Conservation (phyloP, 2,329 filamentous ascomycete genomes). For the Blumeria graminis region DNA sequence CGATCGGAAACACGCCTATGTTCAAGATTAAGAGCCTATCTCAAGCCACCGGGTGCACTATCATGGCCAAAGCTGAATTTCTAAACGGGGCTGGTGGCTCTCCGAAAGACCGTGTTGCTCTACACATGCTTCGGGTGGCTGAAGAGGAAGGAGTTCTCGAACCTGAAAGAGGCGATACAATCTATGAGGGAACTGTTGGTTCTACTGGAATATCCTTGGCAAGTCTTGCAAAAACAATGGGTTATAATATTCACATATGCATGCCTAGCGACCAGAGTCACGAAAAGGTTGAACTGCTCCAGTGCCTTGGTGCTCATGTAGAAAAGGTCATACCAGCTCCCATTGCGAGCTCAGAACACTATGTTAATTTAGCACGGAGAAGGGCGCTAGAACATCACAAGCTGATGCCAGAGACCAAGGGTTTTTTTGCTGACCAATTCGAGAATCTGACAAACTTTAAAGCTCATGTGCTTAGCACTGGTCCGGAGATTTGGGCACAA, state of each 20-base stretch:
- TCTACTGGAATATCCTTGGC: conserved; percentile 91
- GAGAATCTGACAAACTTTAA: conserved; percentile 75
- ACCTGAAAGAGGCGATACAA: conserved; percentile 68
- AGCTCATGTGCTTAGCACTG: conserved; percentile 62
- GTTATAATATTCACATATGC: conserved; percentile 85
- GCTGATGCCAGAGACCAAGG: conserved; percentile 36
- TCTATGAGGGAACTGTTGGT: conserved; percentile 93
- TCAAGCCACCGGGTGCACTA: conserved; percentile 64
- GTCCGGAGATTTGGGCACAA: conserved; percentile 71
- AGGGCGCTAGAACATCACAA: conserved; percentile 52
- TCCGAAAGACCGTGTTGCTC: conserved; percentile 83
- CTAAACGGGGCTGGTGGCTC: conserved; percentile 85
- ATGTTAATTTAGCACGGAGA: conserved; percentile 70
- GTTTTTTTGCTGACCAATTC: conserved; percentile 93
- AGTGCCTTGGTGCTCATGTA: conserved; percentile 76
- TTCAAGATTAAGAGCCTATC: conserved; percentile 69
- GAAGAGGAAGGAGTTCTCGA: conserved; percentile 53
- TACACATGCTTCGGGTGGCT: conserved; percentile 66
- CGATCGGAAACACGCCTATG: conserved; percentile 82
- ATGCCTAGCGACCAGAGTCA: conserved; percentile 81
- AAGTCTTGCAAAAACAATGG: conserved; percentile 63
- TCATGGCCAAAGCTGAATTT: conserved; percentile 88
- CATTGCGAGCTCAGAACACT: conserved; percentile 82
- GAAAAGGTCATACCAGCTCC: conserved; percentile 77
- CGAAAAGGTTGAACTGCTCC: conserved; percentile 75